Percentiles rank a stretch among this genome's conserved stretches.
Evolutionary conservation across 768 basidiomycete species (phyloP).

Genomic region (Calvatia gigantea): DNA sequence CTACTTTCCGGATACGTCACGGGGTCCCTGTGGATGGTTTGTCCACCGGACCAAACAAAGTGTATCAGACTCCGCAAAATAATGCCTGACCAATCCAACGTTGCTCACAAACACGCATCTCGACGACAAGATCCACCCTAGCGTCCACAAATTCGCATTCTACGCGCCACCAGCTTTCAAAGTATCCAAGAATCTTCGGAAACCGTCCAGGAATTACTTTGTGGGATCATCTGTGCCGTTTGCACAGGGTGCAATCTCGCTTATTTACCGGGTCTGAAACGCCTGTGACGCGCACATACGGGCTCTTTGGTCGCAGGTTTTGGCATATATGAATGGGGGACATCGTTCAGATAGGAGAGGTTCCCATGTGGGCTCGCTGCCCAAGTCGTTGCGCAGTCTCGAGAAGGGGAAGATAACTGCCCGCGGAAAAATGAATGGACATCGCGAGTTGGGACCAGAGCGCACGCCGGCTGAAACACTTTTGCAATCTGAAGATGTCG

Average conservation of each 20-base stretch:
- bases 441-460: conserved; percentile 3
- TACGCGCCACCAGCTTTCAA: conserved; percentile 17
- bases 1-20: background rate
- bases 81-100: conserved; percentile 35
- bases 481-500: conserved; percentile 16
- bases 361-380: background rate
- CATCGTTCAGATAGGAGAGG: background rate
- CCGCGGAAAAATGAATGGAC: background rate
- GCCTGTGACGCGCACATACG: background rate
- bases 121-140: conserved; percentile 18
- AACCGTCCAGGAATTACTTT: conserved; percentile 65
- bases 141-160: conserved; percentile 15
- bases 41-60: conserved; percentile 31
- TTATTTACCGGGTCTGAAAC: conserved; percentile 1
- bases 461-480: conserved; percentile 18
- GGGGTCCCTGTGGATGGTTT: background rate
- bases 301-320: background rate
- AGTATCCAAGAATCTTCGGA: conserved; percentile 53
- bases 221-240: conserved; percentile 37
- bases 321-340: conserved; percentile 10
- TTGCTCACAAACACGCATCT: conserved; percentile 29
- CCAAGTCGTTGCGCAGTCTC: conserved; percentile 1
- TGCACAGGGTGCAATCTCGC: background rate
- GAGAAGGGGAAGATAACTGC: conserved; percentile 3
- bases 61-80: conserved; percentile 42